Base-by-base conservation (phyloP, 805 yeast species). In the Vanderwaltozyma yarrowii region DNA sequence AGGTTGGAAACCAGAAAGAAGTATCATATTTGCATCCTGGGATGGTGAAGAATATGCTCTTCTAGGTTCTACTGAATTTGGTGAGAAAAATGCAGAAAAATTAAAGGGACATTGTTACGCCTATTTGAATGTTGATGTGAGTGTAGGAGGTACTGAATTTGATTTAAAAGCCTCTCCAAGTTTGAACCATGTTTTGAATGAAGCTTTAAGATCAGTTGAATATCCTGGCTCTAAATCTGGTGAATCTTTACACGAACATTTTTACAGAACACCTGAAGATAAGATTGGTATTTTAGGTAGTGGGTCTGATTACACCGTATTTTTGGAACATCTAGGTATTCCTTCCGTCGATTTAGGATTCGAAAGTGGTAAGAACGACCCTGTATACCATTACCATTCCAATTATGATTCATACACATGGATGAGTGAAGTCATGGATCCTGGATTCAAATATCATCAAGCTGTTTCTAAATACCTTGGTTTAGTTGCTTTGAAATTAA, bases 41-140 rank as follows among this genome's bases (percentile, higher is more conserved):
- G 94, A 88, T 51, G 96, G 83, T 1, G 65, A 81, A 0, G 76
- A 78, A 43, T 86, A 81, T 51, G 87, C 86, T 54, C 65, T 70
- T 46, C 94, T 92, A 0, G 97, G 97, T 0, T 69, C 84, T 13
- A 70, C 88, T 0, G 89, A 81, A 51, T 78, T 87, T 66, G 89
- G 83, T 21, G 89, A 81, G 56, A 75, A 74, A 38, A 64, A 74
- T 39, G 69, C 73, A 5, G 56, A 64, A 27, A 49, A 51, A 26
- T 55, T 82, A 28, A 64, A 68, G 36, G 64, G 63, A 30, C 65
- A 73, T 35, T 77, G 76, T 2, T 67, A 80, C 37, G 85, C 83
- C 0, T 82, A 82, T 53, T 52, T 83, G 42, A 82, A 82, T 57
- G 56, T 78, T 39, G 92, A 83, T 52, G 80, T 71, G 20, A 77